Evolutionary conservation across 2,329 filamentous ascomycete species (phyloP).

Genomic region (Alternaria novae-zelandiae): DNA sequence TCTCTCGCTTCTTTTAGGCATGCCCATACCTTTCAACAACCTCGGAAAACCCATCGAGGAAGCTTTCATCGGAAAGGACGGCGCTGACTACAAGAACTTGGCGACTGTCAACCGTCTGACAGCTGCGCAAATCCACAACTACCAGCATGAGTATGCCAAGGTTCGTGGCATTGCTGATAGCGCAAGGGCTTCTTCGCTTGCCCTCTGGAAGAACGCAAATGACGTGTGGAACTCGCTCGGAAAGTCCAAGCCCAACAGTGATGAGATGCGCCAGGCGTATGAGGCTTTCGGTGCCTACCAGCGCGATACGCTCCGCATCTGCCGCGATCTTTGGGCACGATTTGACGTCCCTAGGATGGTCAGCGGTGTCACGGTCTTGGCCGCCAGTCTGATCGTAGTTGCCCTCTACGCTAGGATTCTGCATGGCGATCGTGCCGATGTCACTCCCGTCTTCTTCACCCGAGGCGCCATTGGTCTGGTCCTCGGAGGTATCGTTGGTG

Average conservation of each 20-base stretch:
- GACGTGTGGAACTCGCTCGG: conserved; percentile 57
- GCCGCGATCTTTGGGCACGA: conserved; percentile 85
- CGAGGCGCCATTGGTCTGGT: conserved; percentile 58
- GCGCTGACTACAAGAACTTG: conserved; percentile 76
- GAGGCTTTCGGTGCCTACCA: conserved; percentile 76
- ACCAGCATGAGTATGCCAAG: conserved; percentile 81
- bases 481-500: conserved; percentile 50
- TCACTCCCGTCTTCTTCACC: conserved; percentile 61
- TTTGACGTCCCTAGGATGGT: conserved; percentile 90
- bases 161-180: conserved; percentile 72
- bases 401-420: conserved; percentile 73
- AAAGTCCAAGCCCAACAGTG: conserved; percentile 39
- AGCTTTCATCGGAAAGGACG: conserved; percentile 77
- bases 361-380: conserved; percentile 75
- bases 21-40: conserved; percentile 96
- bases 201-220: conserved; percentile 67
- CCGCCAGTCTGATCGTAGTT: conserved; percentile 70
- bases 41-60: conserved; percentile 92
- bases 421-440: conserved; percentile 58
- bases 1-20: conserved; percentile 81
- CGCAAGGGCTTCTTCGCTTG: conserved; percentile 61
- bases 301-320: conserved; percentile 76
- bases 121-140: conserved; percentile 85
- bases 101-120: conserved; percentile 78
- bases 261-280: conserved; percentile 54